Conservation (phyloP, 805 yeast species). For the Teunomyces cretensis region DNA sequence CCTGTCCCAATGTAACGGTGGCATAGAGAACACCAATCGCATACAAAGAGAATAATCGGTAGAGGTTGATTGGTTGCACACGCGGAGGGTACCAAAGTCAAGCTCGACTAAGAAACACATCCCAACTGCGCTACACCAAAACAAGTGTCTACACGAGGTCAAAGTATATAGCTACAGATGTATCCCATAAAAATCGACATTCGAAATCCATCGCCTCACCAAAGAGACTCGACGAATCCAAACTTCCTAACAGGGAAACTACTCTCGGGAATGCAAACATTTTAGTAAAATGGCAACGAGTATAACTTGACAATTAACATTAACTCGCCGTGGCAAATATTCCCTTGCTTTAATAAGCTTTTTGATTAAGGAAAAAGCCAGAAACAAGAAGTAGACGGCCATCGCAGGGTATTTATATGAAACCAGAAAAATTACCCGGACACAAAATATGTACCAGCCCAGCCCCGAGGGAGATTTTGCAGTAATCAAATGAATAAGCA, state of each 20-base stretch:
- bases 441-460: not conserved
- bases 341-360: conserved; percentile 52
- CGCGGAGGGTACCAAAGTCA: no score
- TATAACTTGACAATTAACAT: conserved; percentile 58
- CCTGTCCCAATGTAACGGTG: no score
- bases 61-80: no score
- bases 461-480: not conserved
- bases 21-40: no score
- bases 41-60: no score
- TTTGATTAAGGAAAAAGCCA: conserved; percentile 49
- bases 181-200: conserved; percentile 56
- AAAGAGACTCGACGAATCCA: conserved; percentile 48
- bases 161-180: conserved; percentile 15
- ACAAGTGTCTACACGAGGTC: no score
- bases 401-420: conserved; percentile 8
- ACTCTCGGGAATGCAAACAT: conserved; percentile 50
- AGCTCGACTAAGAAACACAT: no score
- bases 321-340: conserved; percentile 68
- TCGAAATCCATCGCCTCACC: conserved; percentile 56
- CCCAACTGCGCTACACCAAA: no score
- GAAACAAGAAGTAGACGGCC: conserved; percentile 6
- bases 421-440: conserved; percentile 4
- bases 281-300: conserved; percentile 59
- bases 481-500: not conserved
- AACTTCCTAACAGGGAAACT: conserved; percentile 61